Base-by-base conservation (phyloP, 192 early-diverging fungal genomes). In the Coemansia sp. region DNA sequence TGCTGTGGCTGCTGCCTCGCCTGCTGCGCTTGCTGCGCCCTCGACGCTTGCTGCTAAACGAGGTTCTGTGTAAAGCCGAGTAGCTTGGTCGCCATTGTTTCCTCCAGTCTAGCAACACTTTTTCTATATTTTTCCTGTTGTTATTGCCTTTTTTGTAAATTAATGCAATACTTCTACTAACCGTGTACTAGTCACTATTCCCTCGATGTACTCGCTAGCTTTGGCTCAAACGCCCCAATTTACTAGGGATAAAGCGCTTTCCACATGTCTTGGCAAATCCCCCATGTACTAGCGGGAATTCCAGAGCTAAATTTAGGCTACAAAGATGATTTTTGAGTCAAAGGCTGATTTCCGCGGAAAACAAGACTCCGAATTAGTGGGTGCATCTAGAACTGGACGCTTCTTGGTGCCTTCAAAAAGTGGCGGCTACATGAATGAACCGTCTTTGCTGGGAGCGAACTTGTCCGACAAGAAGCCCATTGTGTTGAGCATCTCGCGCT, bases 401-500 rank as follows among this genome's bases (percentile, higher is more conserved):
- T 48, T 48, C 45, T 48, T n/a, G 45, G 45, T 19, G n/a, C 19
- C 45, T 48, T 17, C 45, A 48, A 19, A n/a, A 7, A 48, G n/a
- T 48, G 45, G 45, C 7, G 45, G 45, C 34, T 64, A 73, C 36
- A 73, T 62, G 45, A 67, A 78, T 1, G 68, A 70, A n/a, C 72
- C 67, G 39, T 51, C 63, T 54, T 78, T 78, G 37, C 77, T 60
- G 9, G 69, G 72, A 3, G 70, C 64, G 48, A 73, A 81, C 56
- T 77, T 76, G 69, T 81, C 74, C 1, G 57, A 33, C 27, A 81
- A 36, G 10, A 60, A 54, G 17, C 65, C 75, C 36, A 77, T 62
- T 37, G 75, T 53, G 37, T 76, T 68, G 16, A 77, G 71, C 19
- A 77, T 41, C 29, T 73, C 72, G 27, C 63, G 41, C 66, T 73